Conservation (phyloP, 2,329 filamentous ascomycete genomes). For the Fusarium nurragi region DNA sequence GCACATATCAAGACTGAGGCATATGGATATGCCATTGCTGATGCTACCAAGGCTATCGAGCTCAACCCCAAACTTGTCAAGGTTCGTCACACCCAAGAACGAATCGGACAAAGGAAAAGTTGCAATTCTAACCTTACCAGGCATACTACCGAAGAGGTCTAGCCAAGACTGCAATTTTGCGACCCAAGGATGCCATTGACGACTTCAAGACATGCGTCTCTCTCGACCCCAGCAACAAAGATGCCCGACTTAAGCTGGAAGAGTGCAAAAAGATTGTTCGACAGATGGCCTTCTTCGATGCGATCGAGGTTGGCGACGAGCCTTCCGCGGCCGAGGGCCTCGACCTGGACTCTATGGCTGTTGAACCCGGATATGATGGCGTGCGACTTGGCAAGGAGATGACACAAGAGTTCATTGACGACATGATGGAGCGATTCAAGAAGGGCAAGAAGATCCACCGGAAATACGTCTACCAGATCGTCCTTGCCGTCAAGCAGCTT, state of each 20-base stretch:
- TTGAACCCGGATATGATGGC: slow-evolving; percentile 89
- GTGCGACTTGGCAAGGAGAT: slow-evolving; percentile 80
- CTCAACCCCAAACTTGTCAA: slow-evolving; percentile 89
- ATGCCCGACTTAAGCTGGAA: slow-evolving; percentile 87
- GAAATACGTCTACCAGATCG: slow-evolving; percentile 98
- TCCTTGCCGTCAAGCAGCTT: slow-evolving; percentile 87
- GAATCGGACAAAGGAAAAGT: slow-evolving; percentile 1
- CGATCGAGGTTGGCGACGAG: slow-evolving; percentile 92
- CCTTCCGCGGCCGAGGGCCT: slow-evolving; percentile 92
- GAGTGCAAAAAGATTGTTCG: slow-evolving; percentile 97
- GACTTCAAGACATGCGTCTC: slow-evolving; percentile 93
- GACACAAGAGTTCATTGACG: slow-evolving; percentile 96
- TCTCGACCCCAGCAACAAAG: slow-evolving; percentile 87
- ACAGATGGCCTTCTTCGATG: slow-evolving; percentile 89
- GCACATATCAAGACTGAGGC: slow-evolving; percentile 95
- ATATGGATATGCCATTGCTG: slow-evolving; percentile 90
- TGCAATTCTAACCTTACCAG: slow-evolving; percentile 54
- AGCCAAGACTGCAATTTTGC: slow-evolving; percentile 89
- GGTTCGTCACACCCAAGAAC: slow-evolving; percentile 58
- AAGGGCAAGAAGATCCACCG: slow-evolving; percentile 92
- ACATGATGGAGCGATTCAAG: slow-evolving; percentile 98
- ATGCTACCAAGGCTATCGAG: slow-evolving; percentile 91
- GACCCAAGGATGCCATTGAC: slow-evolving; percentile 85
- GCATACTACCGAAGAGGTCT: slow-evolving; percentile 95
- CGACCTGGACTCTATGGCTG: slow-evolving; percentile 83